These are phyloP conservation scores for Skeletonema menzelii DNA, from an alignment of 108 stramenopile species.

Conservation along the genomic window DNA sequence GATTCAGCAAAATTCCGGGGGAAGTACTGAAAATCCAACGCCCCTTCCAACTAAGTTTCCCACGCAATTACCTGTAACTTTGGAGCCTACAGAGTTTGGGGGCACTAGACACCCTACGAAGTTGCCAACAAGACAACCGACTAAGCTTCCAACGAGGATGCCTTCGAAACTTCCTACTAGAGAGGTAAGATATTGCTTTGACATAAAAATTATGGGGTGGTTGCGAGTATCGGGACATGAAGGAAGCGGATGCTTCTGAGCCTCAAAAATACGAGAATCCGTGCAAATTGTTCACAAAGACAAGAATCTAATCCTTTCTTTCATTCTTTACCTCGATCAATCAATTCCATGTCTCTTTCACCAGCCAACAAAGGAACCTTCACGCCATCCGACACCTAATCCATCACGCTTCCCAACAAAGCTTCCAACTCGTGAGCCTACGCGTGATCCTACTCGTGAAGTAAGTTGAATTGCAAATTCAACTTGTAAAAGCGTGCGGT, in stretches of 20 bases:
- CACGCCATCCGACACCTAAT: constrained; percentile 3
- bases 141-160: constrained; percentile 8
- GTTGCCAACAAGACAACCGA: constrained; percentile 13
- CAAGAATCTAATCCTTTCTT: not conserved
- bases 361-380: constrained; percentile 3
- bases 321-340: not conserved
- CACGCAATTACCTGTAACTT: not conserved
- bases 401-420: constrained; percentile 6
- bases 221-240: not conserved
- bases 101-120: too few species aligned
- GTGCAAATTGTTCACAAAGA: not conserved
- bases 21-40: constrained; percentile 11
- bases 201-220: not conserved
- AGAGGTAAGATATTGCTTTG: constrained; percentile 2
- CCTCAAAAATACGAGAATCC: not conserved
- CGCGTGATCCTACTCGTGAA: constrained; percentile 19
- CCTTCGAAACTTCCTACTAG: constrained; percentile 10
- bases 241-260: not conserved
- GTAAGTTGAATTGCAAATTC: not conserved
- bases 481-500: not conserved
- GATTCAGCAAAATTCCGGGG: constrained; percentile 1
- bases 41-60: constrained; percentile 1
- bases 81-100: too few species aligned
- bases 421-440: constrained; percentile 12
- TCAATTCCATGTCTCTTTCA: not conserved